Evolutionary conservation across 2,329 filamentous ascomycete species (phyloP), one percentile per base, ranked within the genome.

Genomic region (Alternaria brassicicola): DNA sequence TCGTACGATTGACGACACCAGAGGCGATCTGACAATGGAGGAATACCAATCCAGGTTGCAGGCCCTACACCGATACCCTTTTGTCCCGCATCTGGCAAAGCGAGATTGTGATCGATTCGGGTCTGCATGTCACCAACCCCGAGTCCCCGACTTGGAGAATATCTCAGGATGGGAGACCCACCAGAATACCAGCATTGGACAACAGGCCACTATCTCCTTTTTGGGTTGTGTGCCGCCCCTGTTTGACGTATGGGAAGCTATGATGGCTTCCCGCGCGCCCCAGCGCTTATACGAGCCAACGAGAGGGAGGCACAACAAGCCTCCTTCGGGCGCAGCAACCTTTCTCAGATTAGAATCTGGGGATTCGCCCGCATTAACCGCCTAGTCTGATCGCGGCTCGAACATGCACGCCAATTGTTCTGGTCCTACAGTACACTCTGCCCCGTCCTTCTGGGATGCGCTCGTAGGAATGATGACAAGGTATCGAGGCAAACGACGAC

Each of bases 241-340:
- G 6, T 17, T 26, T 17, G n/a, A 31, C 39, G 39, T 47, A 31
- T 47, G 12, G 25, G 42, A 23, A 35, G 35, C 17, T 17, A 15
- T 53, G 25, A 41, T 38, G 47, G n/a, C 38, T 52, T 33, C 38
- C 54, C 26, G 35, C 30, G 46, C 53, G 43, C 57, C 53, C 21
- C 43, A 46, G 57, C 57, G 57, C 53, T 57, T 60, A 43, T 17
- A 49, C 26, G 7, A 33, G 21, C 57, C 53, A 60, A 60, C 35
- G 28, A 45, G 33, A 45, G 26, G 5, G 17, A n/a, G 12, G 42
- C 23, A 52, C 26, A 30, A 38, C 21, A 52, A 47, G 53, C 48
- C 54, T 39, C 10, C 7, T 8, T 23, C 30, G 21, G 36, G 35
- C 45, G 30, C 42, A 36, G 31, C 35, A 42, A 6, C 49, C 36